Conservation (phyloP, 441 rosid species). For the Aleurites moluccanus region DNA sequence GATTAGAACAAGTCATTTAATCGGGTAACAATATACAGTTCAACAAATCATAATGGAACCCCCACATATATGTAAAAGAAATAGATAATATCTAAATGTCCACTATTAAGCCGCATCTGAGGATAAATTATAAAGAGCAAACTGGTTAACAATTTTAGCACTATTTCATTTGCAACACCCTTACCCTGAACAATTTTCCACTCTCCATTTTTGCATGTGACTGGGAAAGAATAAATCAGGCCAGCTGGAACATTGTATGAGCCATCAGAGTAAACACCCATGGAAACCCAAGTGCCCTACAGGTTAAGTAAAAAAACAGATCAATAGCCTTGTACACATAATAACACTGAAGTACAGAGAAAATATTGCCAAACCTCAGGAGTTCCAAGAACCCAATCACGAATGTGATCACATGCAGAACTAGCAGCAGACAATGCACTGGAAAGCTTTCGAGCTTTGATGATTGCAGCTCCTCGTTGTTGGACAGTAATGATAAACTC, state of each 20-base stretch:
- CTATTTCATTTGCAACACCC: not conserved
- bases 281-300: slow-evolving; percentile 86
- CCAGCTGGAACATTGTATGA: slow-evolving; percentile 88
- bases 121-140: not conserved
- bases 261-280: slow-evolving; percentile 94
- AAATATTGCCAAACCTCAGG: slow-evolving; percentile 56
- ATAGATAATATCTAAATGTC: too few relatives aligned
- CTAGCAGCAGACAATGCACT: slow-evolving; percentile 92
- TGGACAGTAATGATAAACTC: slow-evolving; percentile 78
- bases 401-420: slow-evolving; percentile 92
- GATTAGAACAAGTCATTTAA: too few relatives aligned
- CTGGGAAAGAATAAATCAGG: slow-evolving; percentile 88
- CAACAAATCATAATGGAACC: too few relatives aligned
- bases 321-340: not conserved
- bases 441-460: slow-evolving; percentile 79
- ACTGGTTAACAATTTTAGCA: not conserved
- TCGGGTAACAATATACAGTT: too few relatives aligned
- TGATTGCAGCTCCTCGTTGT: slow-evolving; percentile 93
- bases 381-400: slow-evolving; percentile 96
- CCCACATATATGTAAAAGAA: not conserved
- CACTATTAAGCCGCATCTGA: not conserved
- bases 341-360: not conserved
- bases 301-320: slow-evolving; percentile 9
- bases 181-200: slow-evolving; percentile 91
- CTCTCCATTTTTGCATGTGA: slow-evolving; percentile 70